Evolutionary conservation across 73 alveolate species (phyloP).

Genomic region (Uronychia binucleata): DNA sequence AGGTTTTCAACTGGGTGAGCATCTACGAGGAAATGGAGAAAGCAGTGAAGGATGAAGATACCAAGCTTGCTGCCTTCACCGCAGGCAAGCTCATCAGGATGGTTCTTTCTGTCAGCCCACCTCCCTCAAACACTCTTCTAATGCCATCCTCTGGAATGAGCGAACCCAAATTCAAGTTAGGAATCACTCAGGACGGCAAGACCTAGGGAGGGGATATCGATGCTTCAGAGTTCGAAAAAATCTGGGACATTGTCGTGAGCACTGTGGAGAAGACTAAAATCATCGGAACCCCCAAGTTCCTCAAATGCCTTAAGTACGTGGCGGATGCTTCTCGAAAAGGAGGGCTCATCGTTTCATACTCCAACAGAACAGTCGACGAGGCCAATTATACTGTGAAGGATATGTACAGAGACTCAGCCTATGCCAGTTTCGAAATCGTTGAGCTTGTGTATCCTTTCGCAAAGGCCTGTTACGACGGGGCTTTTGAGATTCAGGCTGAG

Average conservation of each 20-base stretch:
- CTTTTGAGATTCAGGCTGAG: background rate
- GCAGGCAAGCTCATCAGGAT: background rate
- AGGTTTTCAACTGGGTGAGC: background rate
- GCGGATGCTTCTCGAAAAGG: background rate
- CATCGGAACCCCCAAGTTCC: background rate
- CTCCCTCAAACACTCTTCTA: too few species aligned
- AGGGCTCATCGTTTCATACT: background rate
- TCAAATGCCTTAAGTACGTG: background rate
- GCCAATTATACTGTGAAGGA: background rate
- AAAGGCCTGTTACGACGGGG: background rate
- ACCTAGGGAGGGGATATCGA: background rate
- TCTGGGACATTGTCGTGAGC: background rate
- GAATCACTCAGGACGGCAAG: background rate
- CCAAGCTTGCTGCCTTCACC: background rate
- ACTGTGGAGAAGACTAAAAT: background rate
- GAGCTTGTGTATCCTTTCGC: background rate
- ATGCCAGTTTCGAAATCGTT: background rate
- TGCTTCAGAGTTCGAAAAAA: background rate
- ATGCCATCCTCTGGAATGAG: background rate
- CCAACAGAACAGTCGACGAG: background rate
- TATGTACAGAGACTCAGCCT: background rate
- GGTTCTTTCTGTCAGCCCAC: background rate
- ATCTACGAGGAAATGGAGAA: background rate
- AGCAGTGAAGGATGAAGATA: background rate
- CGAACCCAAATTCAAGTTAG: background rate